Percentiles rank a stretch among this genome's conserved stretches.
These are phyloP conservation scores for Sporothrix brunneoviolacea DNA, from an alignment of 2,329 filamentous ascomycete species.

Conservation along the genomic window DNA sequence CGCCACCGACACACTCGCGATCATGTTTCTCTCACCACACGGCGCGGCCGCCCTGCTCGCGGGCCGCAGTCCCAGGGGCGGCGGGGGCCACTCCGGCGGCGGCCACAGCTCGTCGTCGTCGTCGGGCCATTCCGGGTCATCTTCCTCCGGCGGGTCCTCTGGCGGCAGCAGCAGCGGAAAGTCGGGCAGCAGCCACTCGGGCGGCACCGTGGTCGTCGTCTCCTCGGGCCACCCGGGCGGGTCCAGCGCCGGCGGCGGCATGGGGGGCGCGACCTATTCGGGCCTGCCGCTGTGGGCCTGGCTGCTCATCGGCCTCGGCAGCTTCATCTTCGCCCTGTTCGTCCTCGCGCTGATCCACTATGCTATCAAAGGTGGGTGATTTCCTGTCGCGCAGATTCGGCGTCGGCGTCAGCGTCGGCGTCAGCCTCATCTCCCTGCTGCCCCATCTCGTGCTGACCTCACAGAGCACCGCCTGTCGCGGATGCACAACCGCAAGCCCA, in stretches of 20 bases:
- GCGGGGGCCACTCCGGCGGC: too few species aligned
- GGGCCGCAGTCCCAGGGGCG: too few species aligned
- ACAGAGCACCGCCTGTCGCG: not conserved
- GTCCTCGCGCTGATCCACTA: not conserved
- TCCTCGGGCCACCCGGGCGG: too few species aligned
- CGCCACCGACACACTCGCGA: too few species aligned
- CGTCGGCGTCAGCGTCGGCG: not conserved
- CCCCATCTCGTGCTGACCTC: not conserved
- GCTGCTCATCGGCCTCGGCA: conserved; percentile 9
- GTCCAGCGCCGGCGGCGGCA: too few species aligned
- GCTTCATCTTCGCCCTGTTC: not conserved
- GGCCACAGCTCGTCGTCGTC: too few species aligned
- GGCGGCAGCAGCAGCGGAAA: not conserved
- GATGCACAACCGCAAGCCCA: conserved; percentile 3
- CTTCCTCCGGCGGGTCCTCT: too few species aligned
- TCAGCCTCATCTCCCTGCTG: not conserved
- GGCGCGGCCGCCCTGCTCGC: too few species aligned
- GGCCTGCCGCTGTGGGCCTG: conserved; percentile 8
- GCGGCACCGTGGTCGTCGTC: too few species aligned
- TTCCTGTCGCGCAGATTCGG: not conserved
- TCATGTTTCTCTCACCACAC: too few species aligned
- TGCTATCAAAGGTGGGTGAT: not conserved
- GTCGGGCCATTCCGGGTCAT: too few species aligned
- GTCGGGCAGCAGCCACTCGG: not conserved
- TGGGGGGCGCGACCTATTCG: not conserved